Conservation (phyloP, 768 basidiomycete species). For the Neoboletus brunneissimus region DNA sequence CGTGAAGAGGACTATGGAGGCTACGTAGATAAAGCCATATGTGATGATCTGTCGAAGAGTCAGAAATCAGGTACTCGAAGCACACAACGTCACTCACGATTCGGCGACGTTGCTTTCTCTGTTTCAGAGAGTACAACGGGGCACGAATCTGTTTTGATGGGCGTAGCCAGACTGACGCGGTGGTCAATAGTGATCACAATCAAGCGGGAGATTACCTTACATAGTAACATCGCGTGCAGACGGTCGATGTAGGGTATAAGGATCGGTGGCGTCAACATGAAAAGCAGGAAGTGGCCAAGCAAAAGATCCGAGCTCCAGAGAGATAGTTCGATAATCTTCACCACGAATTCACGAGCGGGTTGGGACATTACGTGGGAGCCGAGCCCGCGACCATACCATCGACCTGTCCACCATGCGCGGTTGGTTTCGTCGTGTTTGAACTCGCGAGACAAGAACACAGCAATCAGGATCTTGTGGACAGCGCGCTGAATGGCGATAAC, state of each 20-base stretch:
- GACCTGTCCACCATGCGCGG: conserved; percentile 98
- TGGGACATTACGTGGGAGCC: conserved; percentile 94
- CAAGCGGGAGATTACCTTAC: conserved; percentile 40
- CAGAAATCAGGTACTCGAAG: conserved; percentile 5
- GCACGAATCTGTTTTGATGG: conserved; percentile 93
- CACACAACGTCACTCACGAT: conserved; percentile 55
- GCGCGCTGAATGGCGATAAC: conserved; percentile 91
- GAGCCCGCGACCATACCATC: conserved; percentile 94
- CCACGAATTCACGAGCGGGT: conserved; percentile 93
- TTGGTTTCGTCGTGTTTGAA: conserved; percentile 99
- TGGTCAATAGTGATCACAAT: conserved; percentile 13
- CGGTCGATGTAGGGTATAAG: conserved; percentile 90
- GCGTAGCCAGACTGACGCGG: conserved; percentile 79
- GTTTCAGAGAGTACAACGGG: conserved; percentile 86
- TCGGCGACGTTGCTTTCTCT: conserved; percentile 85
- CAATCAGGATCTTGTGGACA: conserved; percentile 89
- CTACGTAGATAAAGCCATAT: conserved; percentile 76
- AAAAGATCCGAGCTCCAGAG: conserved; percentile 95
- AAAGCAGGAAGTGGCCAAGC: conserved; percentile 80
- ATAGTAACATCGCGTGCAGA: conserved; percentile 86
- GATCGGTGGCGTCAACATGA: conserved; percentile 87
- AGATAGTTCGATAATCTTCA: conserved; percentile 96
- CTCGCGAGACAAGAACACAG: conserved; percentile 92
- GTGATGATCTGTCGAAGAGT: conserved; percentile 60
- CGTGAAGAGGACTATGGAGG: conserved; percentile 66